Evolutionary conservation across 129 eudicot species (phyloP), one percentile per base, ranked within the genome.

Genomic region (Dittrichia graveolens): DNA sequence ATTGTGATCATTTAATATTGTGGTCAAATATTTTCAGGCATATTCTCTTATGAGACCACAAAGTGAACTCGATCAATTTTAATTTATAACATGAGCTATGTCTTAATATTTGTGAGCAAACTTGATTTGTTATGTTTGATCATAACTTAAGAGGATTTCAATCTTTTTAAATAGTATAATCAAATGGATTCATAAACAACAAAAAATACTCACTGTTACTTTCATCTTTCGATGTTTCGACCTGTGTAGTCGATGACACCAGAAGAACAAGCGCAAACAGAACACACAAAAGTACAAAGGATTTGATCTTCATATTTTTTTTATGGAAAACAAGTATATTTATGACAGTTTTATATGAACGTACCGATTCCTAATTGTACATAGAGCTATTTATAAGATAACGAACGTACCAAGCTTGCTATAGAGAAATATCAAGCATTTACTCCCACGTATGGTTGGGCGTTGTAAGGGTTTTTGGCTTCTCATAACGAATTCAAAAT

Each of bases 261-360:
- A 82, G 43, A 58, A 71, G 56, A 66, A 73, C 75, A 61, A 82
- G 47, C 10, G 77, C 61, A 8, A 72, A 54, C 8, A 77, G 72
- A 43, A 67, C 79, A 50, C 63, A 67, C 0, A 82, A 42, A 57
- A 77, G 54, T 69, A 82, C 15, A 50, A 72, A 37, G 11, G 74
- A 43, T 59, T 73, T 82, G 16, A 71, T 46, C 69, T 59, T 77
- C 85, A 77, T 82, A n/a, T 64, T 49, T 37, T 24, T 24, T 49
- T 46, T 5, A 11, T 6, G 15, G 40, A 34, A 38, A 19, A 3
- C 10, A 67, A 38, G 45, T 42, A 7, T 39, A 40, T 3, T 47
- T 34, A 3, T 34, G 58, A 15, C 14, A 3, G 44, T 54, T 41
- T 42, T 6, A 61, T 49, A 61, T 24, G 31, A 24, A 24, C 1